A percentile compares a stretch with the other conserved stretches of the same genome.
phyloP scores from a whole-genome alignment of 2,329 filamentous ascomycete species.

The Fusarium albidum region DNA sequence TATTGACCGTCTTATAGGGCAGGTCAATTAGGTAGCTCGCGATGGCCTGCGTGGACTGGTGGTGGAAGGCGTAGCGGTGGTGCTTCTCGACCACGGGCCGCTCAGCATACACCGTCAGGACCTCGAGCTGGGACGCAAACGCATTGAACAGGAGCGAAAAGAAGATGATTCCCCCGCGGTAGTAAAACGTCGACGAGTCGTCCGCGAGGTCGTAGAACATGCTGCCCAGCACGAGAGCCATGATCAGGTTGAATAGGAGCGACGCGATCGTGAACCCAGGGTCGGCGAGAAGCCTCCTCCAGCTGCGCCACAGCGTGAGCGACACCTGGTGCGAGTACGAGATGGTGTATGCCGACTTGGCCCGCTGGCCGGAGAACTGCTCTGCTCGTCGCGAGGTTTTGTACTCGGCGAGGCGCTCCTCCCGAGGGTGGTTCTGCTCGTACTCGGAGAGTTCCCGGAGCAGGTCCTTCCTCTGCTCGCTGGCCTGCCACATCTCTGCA shows the following conservation, averaged over 20 bases:
- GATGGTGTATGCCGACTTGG: conserved; percentile 29
- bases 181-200: conserved; percentile 17
- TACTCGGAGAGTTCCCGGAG: conserved; percentile 42
- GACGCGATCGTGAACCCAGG: conserved; percentile 32
- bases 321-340: conserved; percentile 33
- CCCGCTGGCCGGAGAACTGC: conserved; percentile 36
- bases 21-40: conserved; percentile 35
- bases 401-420: conserved; percentile 36
- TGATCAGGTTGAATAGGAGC: conserved; percentile 30
- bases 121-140: conserved; percentile 32
- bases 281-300: conserved; percentile 35
- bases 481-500: conserved; percentile 44
- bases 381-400: conserved; percentile 31
- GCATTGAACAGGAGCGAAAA: conserved; percentile 36
- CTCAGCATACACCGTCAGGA: conserved; percentile 42
- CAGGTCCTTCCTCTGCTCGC: conserved; percentile 35
- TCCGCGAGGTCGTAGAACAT: conserved; percentile 33
- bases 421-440: conserved; percentile 36
- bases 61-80: conserved; percentile 45
- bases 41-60: conserved; percentile 43
- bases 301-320: conserved; percentile 30
- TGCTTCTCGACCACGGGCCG: conserved; percentile 46
- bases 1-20: conserved; percentile 37
- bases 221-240: conserved; percentile 33
- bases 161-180: conserved; percentile 26